Evolutionary conservation across 257 asterid genomes (phyloP), one percentile per base, ranked within the genome.

Genomic region (Capsicum rhomboideum): DNA sequence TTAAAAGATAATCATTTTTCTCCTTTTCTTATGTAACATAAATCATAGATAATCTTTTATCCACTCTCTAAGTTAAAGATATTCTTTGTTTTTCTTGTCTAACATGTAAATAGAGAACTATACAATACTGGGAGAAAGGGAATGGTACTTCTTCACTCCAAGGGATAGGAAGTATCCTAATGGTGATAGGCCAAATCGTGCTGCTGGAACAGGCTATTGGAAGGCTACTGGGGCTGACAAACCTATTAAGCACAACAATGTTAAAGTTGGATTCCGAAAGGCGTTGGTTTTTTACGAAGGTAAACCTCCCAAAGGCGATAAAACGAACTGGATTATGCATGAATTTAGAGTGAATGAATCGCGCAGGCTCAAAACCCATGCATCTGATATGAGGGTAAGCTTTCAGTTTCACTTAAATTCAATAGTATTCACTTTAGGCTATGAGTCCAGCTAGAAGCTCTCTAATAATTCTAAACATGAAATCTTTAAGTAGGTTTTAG

Each of bases 251-350:
- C 64, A 44, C 4, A n/a, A 40, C 1, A 34, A 54, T 3, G 17
- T 42, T 2, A n/a, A 18, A 1, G 54, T 87, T 78, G 90, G 90
- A 54, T 72, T 8, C 8, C 85, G 50, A 23, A 87, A 82, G 68
- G 61, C 86, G 4, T 40, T 87, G 34, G 90, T 85, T 18, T 85
- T 55, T 10, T 79, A 82, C 10, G 21, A 58, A 34, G 90, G 86
- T 4, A 87, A 77, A 56, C 79, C 88, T 4, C 86, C 84, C 4
- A 61, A 79, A 8, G 86, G 86, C 2, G 21, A 21, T 2, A 87
- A 87, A 37, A 82, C 85, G 0, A 78, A 49, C 4, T 87, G 90
- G 90, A 85, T 82, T 13, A 87, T 87, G 90, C 88, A 87, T 16
- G 90, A 87, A 17, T 87, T 67, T 59, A 66, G 84, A 37, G 72